Evolutionary conservation across 163 green algal species (phyloP), one percentile per base, ranked within the genome.

Genomic region (Scenedesmus sp.): DNA sequence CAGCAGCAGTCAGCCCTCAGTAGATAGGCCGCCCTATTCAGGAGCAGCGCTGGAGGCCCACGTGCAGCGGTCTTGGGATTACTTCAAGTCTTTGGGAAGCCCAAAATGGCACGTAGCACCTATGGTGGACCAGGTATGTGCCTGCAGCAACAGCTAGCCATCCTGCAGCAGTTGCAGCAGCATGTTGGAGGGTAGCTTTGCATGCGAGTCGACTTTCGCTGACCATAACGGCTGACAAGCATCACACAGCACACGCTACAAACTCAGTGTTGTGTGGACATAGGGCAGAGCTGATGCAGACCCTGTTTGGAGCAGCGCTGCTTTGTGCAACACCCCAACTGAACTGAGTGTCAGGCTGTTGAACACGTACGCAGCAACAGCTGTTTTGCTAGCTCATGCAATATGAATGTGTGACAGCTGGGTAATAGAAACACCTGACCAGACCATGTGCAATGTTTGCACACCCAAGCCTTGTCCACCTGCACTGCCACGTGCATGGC

Each of bases 121-220:
- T 18, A 99, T 99, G 98, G 98, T 99, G 55, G 98, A 99, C 93
- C 96, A 98, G 93, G 94, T 96, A 67, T 12, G 73, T 23, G 59
- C 13, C 67, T 20, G 86, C 64, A 73, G 79, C 91, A 86, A 2
- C 55, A 76, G 46, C 15, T 52, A 13, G 70, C 46, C 5, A 52
- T 52, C 23, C 70, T 6, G 70, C 70, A 79, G 70, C 70, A 79
- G 59, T 23, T 89, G 56, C 56, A 79, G 70, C 70, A 52, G 70
- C 13, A 79, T 23, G 70, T 79, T 79, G 70, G 70, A 79, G 70
- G 70, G 46, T 79, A 13, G 70, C 70, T 79, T 23, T 79, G 23
- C 70, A 79, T 79, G 20, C 13, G 70, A 7, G 20, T 52, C 23
- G 23, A 79, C 70, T 8, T 79, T 3, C 23, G 3, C 2, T 52